Percentiles rank a stretch among this genome's conserved stretches.
These are phyloP conservation scores for Arachis hypogaea DNA, from an alignment of 306 rosid species.

Conservation along the genomic window DNA sequence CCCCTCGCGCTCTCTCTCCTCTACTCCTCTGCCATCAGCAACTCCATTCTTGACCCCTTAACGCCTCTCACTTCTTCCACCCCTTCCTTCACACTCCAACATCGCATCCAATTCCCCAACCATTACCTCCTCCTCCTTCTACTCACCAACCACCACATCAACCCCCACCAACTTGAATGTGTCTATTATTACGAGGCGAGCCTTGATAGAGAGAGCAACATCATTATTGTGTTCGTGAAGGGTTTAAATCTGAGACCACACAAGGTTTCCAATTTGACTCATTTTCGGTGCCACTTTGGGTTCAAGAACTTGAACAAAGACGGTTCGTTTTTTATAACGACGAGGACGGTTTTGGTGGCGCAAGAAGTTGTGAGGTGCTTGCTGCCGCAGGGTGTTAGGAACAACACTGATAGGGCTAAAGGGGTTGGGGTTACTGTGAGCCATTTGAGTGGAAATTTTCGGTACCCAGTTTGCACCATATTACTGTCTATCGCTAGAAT, in stretches of 20 bases:
- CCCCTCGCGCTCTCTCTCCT: conserved; percentile 58
- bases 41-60: conserved; percentile 45
- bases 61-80: too few relatives aligned
- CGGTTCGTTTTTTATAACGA: conserved; percentile 44
- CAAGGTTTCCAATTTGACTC: conserved; percentile 71
- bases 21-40: conserved; percentile 54
- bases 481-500: conserved; percentile 74
- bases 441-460: conserved; percentile 33
- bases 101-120: too few relatives aligned
- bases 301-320: conserved; percentile 40
- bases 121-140: too few relatives aligned
- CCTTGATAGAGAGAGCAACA: conserved; percentile 57
- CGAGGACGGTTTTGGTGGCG: conserved; percentile 70
- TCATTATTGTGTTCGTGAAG: conserved; percentile 75
- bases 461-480: conserved; percentile 40
- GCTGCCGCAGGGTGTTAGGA: conserved; percentile 59
- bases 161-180: conserved; percentile 51
- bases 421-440: conserved; percentile 74
- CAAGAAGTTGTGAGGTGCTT: conserved; percentile 86
- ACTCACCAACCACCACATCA: too few relatives aligned
- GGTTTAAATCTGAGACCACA: conserved; percentile 89
- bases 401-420: conserved; percentile 47
- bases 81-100: too few relatives aligned
- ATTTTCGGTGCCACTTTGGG: conserved; percentile 70
- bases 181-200: conserved; percentile 80